Conservation (phyloP, 2,329 filamentous ascomycete species). For the Microcyclosporella mali region DNA sequence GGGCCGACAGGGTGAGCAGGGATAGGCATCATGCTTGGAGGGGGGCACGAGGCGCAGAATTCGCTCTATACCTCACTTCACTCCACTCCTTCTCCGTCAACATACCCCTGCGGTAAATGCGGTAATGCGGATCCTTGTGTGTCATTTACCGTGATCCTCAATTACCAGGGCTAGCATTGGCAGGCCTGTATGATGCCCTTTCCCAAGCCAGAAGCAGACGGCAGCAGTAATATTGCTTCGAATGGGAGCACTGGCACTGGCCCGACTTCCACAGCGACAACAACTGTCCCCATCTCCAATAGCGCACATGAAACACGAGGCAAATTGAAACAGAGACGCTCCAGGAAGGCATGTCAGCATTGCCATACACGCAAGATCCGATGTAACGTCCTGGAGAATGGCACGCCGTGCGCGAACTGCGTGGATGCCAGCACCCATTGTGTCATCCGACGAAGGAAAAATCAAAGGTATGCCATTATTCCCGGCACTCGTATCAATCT, state of each 20-base stretch:
- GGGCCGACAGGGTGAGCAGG: too few species aligned
- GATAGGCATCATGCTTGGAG: too few species aligned
- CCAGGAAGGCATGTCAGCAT: slow-evolving; percentile 17
- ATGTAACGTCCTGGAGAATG: slow-evolving; percentile 18
- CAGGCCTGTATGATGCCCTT: too few species aligned
- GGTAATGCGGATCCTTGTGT: background rate
- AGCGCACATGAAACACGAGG: slow-evolving; percentile 8
- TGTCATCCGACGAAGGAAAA: slow-evolving; percentile 17
- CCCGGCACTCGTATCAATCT: background rate
- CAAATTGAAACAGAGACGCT: slow-evolving; percentile 19
- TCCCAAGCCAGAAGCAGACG: too few species aligned
- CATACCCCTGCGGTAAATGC: slow-evolving; percentile 4
- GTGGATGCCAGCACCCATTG: slow-evolving; percentile 16
- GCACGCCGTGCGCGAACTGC: slow-evolving; percentile 20
- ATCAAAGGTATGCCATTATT: slow-evolving; percentile 12
- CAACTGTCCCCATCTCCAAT: slow-evolving; percentile 3
- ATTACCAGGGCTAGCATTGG: too few species aligned
- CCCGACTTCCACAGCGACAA: too few species aligned
- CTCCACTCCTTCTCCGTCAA: background rate
- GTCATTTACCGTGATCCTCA: too few species aligned
- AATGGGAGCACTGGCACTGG: too few species aligned
- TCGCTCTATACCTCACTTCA: too few species aligned
- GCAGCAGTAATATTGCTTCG: too few species aligned
- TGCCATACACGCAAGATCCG: slow-evolving; percentile 19
- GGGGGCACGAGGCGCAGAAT: too few species aligned